Evolutionary conservation across 2,329 filamentous ascomycete species (phyloP), one percentile per base, ranked within the genome.

Genomic region (Pseudohalonectria lignicola): DNA sequence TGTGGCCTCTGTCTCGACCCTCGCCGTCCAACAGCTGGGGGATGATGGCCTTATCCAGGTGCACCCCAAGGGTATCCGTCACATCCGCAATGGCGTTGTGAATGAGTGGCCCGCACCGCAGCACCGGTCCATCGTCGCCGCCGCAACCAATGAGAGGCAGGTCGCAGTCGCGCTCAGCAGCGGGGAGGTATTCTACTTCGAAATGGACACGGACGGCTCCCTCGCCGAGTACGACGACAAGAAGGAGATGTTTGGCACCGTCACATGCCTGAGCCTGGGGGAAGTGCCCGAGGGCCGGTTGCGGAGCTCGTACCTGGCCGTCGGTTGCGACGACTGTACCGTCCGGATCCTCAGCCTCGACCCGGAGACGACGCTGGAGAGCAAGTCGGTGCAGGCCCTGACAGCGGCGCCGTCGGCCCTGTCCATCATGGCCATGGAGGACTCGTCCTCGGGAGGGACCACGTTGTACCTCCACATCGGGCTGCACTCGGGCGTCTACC

Each of bases 131-230:
- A 96, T 98, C 46, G 87, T 96, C 34, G 86, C 90, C 8, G 93
- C 90, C 25, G 82, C 90, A 1, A 92, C 90, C 13, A 99, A 98
- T 52, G 80, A 90, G 50, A 78, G 85, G 31, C 92, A 99, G 60
- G 86, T 98, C 19, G 87, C 87, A 4, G 81, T 96, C 36, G 92
- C 92, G 1, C 68, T 99, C 19, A 96, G 88, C 54, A 95, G 88
- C 8, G 90, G 90, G 28, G 92, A 98, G 57, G 90, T 98, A 45
- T 85, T 94, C 31, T 98, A 96, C 55, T 98, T 98, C 49, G 93
- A 98, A 56, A 90, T 95, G 78, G 92, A 95, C 52, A 74, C 77
- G 0, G 90, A 96, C 58, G 88, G 88, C 21, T 84, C 84, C 4
- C 68, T 96, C 23, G 86, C 86, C 25, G 90, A 96, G 62, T 94